Percentiles rank a stretch among this genome's conserved stretches.
Evolutionary conservation across 2,329 filamentous ascomycete genomes (phyloP).

Genomic region (Fusarium lateritium): DNA sequence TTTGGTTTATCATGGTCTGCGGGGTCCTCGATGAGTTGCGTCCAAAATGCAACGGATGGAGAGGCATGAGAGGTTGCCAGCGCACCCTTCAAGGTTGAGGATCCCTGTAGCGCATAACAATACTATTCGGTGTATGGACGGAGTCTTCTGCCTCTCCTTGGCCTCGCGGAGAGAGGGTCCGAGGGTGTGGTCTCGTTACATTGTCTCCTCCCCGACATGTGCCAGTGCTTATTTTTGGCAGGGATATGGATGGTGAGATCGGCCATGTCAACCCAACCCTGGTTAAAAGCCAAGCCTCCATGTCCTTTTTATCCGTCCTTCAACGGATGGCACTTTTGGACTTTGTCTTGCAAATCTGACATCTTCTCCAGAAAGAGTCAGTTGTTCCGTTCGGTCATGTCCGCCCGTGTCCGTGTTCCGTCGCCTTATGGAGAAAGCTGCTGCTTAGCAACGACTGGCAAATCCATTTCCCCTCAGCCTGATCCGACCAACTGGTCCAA

Average conservation of each 20-base stretch:
- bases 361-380: conserved; percentile 25
- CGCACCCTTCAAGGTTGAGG: conserved; percentile 35
- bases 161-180: conserved; percentile 37
- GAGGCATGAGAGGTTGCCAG: conserved; percentile 39
- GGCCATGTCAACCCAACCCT: conserved; percentile 31
- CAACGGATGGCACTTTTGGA: conserved; percentile 36
- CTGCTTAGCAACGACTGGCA: not conserved
- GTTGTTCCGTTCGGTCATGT: conserved; percentile 26
- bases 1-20: conserved; percentile 26
- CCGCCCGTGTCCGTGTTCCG: conserved; percentile 15
- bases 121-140: conserved; percentile 5
- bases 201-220: conserved; percentile 27
- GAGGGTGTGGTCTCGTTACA: conserved; percentile 39
- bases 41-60: conserved; percentile 37
- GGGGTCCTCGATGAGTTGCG: conserved; percentile 34
- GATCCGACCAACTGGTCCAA: conserved; percentile 14
- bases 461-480: not conserved
- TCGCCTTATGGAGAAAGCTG: not conserved
- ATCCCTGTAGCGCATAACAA: conserved; percentile 37
- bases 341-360: conserved; percentile 19
- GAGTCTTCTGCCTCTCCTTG: conserved; percentile 28
- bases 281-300: conserved; percentile 31
- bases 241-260: conserved; percentile 41
- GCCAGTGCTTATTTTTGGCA: conserved; percentile 43
- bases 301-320: conserved; percentile 18